phyloP scores from a whole-genome alignment of 2,329 filamentous ascomycete species.

The Ciborinia camelliae region DNA sequence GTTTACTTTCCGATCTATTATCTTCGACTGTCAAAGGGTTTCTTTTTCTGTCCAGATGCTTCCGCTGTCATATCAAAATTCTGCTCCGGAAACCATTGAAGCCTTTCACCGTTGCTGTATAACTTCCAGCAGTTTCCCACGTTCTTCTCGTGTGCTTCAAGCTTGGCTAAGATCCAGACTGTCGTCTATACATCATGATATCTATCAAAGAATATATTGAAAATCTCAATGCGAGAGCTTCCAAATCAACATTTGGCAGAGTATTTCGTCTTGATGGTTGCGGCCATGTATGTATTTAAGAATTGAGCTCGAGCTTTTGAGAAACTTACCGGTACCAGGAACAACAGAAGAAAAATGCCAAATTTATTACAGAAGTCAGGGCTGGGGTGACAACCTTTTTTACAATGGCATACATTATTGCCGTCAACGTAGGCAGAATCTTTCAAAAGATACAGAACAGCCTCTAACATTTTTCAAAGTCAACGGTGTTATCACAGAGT shows the following conservation, averaged over 20 bases:
- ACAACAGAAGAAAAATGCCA: constrained; percentile 63
- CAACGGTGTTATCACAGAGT: constrained; percentile 68
- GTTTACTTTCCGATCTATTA: constrained; percentile 16
- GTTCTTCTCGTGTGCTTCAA: constrained; percentile 25
- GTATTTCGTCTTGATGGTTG: constrained; percentile 65
- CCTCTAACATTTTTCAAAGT: constrained; percentile 47
- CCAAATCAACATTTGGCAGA: constrained; percentile 50
- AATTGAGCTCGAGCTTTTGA: background rate
- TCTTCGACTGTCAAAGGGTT: constrained; percentile 6
- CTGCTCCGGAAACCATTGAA: constrained; percentile 11
- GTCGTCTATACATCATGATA: constrained; percentile 4
- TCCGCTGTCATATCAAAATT: constrained; percentile 18
- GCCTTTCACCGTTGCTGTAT: constrained; percentile 22
- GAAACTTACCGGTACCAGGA: constrained; percentile 45
- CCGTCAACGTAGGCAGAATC: constrained; percentile 54
- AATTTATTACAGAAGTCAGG: constrained; percentile 73
- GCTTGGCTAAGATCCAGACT: background rate
- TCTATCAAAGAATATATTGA: constrained; percentile 15
- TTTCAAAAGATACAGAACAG: too few species aligned
- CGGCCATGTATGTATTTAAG: constrained; percentile 56
- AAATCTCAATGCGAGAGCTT: constrained; percentile 40
- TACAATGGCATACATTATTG: constrained; percentile 84
- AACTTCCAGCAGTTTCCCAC: constrained; percentile 24
- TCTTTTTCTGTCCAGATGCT: constrained; percentile 11
- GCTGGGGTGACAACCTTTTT: constrained; percentile 78